Evolutionary conservation across 2,329 filamentous ascomycete species (phyloP), one percentile per base, ranked within the genome.

Genomic region (Chalaropsis ovoidea): DNA sequence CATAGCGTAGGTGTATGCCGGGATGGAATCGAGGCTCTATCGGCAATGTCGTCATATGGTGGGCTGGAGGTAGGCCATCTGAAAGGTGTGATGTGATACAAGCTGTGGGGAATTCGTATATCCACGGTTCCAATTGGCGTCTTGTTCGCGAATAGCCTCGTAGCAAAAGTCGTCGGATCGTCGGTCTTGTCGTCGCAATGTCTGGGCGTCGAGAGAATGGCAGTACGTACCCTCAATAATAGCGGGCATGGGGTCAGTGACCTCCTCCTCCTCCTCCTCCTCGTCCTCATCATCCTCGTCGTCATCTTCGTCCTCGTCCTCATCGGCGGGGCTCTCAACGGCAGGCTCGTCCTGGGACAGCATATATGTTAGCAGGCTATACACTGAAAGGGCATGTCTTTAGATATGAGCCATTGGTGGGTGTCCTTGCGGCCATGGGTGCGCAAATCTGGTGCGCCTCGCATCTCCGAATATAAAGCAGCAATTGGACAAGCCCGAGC

Each of bases 201-300:
- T 24, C 1, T 56, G 42, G 41, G 39, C 22, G 52, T 49, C 47
- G 54, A 61, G 17, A 47, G 24, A 67, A 76, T 56, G 15, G 49
- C 49, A 27, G 49, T 56, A 56, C 90, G 82, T 78, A 97, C 94
- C 91, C 84, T 95, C 90, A 79, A 95, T 89, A 69, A 97, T 78
- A 76, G 84, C 83, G 69, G 92, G 89, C 83, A 95, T 95, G 72
- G 87, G 86, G 76, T 97, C 93, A 71, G 87, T 86, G 68, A 92
- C 88, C 69, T 93, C 89, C 63, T 94, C 89, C 68, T 92, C 89
- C 22, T 90, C 87, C 43, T 88, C 86, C 42, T 87, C 86, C 54
- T 88, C 87, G 31, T 86, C 87, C 54, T 86, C 85, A 27, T 82
- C 85, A 41, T 83, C 84, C 43, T 82, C 84, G 31, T 80, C 84